A percentile compares a stretch with the other conserved stretches of the same genome.
These are phyloP conservation scores for Neonectria ditissima DNA, from an alignment of 2,329 filamentous ascomycete genomes.

Conservation along the genomic window DNA sequence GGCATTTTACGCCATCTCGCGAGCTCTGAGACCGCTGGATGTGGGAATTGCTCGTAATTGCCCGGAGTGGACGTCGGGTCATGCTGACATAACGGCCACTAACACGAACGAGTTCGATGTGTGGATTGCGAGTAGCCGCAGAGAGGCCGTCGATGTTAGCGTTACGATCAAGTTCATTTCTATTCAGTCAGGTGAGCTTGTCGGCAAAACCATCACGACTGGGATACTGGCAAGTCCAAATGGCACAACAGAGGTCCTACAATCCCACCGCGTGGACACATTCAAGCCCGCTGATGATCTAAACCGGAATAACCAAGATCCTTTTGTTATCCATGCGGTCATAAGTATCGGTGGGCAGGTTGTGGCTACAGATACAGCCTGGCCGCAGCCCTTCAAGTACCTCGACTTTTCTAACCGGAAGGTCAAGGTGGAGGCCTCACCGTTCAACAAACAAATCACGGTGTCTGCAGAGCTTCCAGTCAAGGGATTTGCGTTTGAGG, in stretches of 20 bases:
- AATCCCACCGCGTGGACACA: not conserved
- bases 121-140: constrained; percentile 56
- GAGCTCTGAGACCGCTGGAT: constrained; percentile 70
- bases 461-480: constrained; percentile 60
- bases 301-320: constrained; percentile 53
- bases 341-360: constrained; percentile 52
- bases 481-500: constrained; percentile 68
- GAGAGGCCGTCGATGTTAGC: constrained; percentile 39
- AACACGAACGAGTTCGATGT: constrained; percentile 54
- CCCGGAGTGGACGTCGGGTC: constrained; percentile 59
- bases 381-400: constrained; percentile 74
- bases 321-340: constrained; percentile 61
- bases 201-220: constrained; percentile 42
- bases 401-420: constrained; percentile 60
- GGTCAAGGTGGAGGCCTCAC: constrained; percentile 48
- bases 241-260: constrained; percentile 53
- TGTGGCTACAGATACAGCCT: constrained; percentile 63
- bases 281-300: constrained; percentile 34
- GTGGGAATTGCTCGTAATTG: constrained; percentile 65
- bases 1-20: constrained; percentile 62
- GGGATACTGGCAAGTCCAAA: constrained; percentile 50
- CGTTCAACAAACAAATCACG: constrained; percentile 36
- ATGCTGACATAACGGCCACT: constrained; percentile 49
- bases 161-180: constrained; percentile 56
- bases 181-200: constrained; percentile 53